Evolutionary conservation across 768 basidiomycete genomes (phyloP), one percentile per base, ranked within the genome.

Genomic region (Lactifluus volemus): DNA sequence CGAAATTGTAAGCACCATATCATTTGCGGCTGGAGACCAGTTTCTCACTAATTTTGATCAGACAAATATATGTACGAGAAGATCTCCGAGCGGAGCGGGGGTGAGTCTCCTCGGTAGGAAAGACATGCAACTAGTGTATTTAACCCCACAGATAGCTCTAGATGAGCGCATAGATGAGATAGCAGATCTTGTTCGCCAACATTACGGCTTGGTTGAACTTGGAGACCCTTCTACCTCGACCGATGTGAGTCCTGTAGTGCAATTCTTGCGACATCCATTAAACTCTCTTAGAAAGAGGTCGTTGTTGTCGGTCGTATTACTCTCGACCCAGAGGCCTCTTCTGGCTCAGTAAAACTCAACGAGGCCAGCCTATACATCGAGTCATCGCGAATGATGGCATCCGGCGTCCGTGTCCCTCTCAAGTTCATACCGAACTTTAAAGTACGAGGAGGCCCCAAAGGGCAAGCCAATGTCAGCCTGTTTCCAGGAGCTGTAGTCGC

Each of bases 61-160:
- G 84, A 83, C 78, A 65, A 91, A 32, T 98, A 98, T 71, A 95
- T 96, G 94, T 93, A 89, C 68, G 94, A 98, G 72, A 93, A 91
- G 74, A 78, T 88, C 29, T 83, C 84, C 2, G 89, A 90, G 68
- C 78, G 94, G 49, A 87, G 91, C 63, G 88, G 88, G 79, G 85
- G 93, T 92, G 66, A 52, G 71, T 67, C 11, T 47, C 53, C 36
- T 54, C 19, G 12, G 34, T 8, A 30, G 12, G 34, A 6, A 30
- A 30, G 8, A 38, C 30, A 11, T 17, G 5, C 3, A 49, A 17
- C 2, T 42, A 10, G 21, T 53, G 15, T 12, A 45, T 38, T 4
- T 58, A 15, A 56, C 36, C 36, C 32, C 52, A 0, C 32, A 7
- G 36, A 34, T 68, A 95, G 92, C 75, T 15, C 81, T 99, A 55